Evolutionary conservation across 106 monocot genomes (phyloP).

Genomic region (Dendrobium huoshanense): DNA sequence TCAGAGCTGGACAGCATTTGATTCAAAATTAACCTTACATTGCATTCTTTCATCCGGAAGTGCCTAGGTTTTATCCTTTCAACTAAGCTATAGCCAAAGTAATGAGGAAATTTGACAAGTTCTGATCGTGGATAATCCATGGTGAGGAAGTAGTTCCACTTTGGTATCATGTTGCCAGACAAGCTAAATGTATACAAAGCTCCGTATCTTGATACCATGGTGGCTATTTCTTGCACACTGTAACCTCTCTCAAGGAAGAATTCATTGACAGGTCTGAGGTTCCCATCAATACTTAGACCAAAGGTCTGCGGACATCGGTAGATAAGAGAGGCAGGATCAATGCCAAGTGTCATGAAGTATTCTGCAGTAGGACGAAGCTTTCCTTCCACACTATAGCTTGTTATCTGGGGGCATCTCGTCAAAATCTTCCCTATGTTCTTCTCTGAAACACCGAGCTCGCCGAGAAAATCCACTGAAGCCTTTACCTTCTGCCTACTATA

Average conservation of each 20-base stretch:
- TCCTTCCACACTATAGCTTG: conserved; percentile 81
- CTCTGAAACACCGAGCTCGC: conserved; percentile 63
- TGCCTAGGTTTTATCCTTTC: conserved; percentile 80
- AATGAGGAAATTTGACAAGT: conserved; percentile 91
- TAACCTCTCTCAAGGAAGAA: conserved; percentile 83
- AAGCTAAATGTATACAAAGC: conserved; percentile 88
- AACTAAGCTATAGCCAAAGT: conserved; percentile 79
- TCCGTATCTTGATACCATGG: conserved; percentile 74
- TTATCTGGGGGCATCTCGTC: conserved; percentile 84
- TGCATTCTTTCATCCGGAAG: conserved; percentile 30
- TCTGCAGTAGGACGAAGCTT: conserved; percentile 71
- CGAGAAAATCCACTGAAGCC: conserved; percentile 49
- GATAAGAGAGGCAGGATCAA: conserved; percentile 58
- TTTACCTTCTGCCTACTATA: conserved; percentile 84
- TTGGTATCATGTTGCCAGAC: conserved; percentile 66
- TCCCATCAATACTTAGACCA: conserved; percentile 78
- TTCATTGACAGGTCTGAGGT: conserved; percentile 79
- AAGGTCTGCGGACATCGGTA: conserved; percentile 80
- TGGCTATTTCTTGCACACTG: conserved; percentile 46
- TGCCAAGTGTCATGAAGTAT: conserved; percentile 67
- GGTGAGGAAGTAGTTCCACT: conserved; percentile 81
- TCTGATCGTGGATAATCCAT: conserved; percentile 73
- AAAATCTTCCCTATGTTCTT: conserved; percentile 84
- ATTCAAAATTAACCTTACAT: conserved; percentile 63
- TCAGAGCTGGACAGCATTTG: conserved; percentile 58